phyloP scores from a whole-genome alignment of 768 basidiomycete genomes.

The Kwoniella bestiolae region DNA sequence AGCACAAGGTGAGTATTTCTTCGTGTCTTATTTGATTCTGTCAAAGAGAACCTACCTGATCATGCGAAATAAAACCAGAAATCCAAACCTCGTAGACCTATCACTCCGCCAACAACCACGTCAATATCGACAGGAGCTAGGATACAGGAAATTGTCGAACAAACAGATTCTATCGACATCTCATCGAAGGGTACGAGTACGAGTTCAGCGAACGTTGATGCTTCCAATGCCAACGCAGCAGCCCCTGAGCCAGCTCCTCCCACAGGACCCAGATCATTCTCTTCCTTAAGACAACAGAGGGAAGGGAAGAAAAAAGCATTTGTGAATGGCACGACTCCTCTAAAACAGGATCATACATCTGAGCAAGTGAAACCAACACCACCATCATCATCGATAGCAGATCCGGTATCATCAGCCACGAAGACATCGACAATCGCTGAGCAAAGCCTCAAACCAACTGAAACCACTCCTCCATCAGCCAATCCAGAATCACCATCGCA shows the following conservation, averaged over 20 bases:
- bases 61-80: slow-evolving; percentile 1
- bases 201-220: too few species aligned
- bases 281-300: slow-evolving; percentile 21
- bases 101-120: slow-evolving; percentile 12
- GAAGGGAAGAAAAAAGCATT: slow-evolving; percentile 25
- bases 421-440: too few species aligned
- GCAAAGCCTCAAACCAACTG: too few species aligned
- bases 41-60: too few species aligned
- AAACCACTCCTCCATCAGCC: neutral
- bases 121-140: slow-evolving; percentile 12
- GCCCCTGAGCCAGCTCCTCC: too few species aligned
- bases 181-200: too few species aligned
- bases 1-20: slow-evolving; percentile 30
- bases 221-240: too few species aligned
- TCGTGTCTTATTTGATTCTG: neutral
- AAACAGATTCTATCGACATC: neutral
- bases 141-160: slow-evolving; percentile 5
- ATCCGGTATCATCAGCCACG: too few species aligned
- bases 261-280: too few species aligned
- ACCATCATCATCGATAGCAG: neutral
- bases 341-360: neutral
- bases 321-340: slow-evolving; percentile 1
- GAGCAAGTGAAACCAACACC: neutral
- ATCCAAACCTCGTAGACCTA: slow-evolving; percentile 11
- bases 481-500: too few species aligned